Base-by-base conservation (phyloP, 257 asterid genomes). In the Anisodus acutangulus region DNA sequence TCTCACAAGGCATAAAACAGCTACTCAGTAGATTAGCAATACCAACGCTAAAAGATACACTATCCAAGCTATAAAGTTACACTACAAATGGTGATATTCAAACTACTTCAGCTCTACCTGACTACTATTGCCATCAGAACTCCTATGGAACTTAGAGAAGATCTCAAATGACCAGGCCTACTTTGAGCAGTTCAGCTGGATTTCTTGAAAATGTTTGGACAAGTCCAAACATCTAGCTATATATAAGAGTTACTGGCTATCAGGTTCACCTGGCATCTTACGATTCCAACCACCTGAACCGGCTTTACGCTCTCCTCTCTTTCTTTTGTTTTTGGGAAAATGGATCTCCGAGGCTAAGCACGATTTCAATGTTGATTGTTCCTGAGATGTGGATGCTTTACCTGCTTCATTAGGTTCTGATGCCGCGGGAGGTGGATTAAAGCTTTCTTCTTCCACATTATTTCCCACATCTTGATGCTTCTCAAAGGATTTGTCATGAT, bases 221-320 rank as follows among this genome's bases (percentile, higher is more conserved):
- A 74, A 11, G 81, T 51, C 63, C 51, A 74, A 74, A 12, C 45
- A 76, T 76, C 19, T 74, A 49, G 19, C 11, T 47, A 9, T 47
- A 19, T 51, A 47, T 51, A 51, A 22, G n/a, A 63, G 63, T 81
- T 84, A 90, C 81, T 86, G 88, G 89, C 86, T 87, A 67, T 91
- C 95, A 22, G 94, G 91, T 83, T 90, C 94, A 83, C 90, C 89
- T 16, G 93, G 93, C 58, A 83, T 84, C 45, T 88, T 97, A 22
- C 94, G 92, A 76, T 88, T 90, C 98, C 97, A 95, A 26, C 92
- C 91, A 76, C 85, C 89, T 37, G 94, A 88, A 78, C 95, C 91
- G 11, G 95, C 97, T 88, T 90, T 93, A 43, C 98, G 97, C 85
- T 93, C 98, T 43, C 98, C 98, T 13, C 98, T 91, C 85, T 95